These are phyloP conservation scores for Apostasia ramifera DNA, from an alignment of 106 monocot genomes.

Conservation along the genomic window DNA sequence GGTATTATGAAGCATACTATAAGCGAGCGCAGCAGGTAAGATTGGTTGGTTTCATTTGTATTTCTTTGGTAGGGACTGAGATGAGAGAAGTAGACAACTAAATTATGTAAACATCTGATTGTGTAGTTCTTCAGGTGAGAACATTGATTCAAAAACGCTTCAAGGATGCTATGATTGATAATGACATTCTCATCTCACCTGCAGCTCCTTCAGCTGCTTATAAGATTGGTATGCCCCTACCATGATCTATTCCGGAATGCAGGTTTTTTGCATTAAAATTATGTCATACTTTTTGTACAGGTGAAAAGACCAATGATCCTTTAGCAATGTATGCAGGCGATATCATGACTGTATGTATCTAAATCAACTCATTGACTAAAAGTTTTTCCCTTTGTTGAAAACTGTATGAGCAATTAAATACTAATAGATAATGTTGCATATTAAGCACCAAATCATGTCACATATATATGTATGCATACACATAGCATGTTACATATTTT, in stretches of 20 bases:
- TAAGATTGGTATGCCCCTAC: conserved; percentile 51
- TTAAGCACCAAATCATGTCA: no score
- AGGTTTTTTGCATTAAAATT: conserved; percentile 2
- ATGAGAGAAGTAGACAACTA: background rate
- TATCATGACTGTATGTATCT: conserved; percentile 77
- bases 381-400: conserved; percentile 1
- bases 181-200: conserved; percentile 93
- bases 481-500: no score
- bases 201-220: conserved; percentile 92
- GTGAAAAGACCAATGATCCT: conserved; percentile 88
- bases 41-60: background rate
- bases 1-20: conserved; percentile 97
- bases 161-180: conserved; percentile 63
- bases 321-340: conserved; percentile 98
- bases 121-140: conserved; percentile 68
- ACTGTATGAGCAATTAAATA: background rate
- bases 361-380: background rate
- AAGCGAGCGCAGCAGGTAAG: conserved; percentile 91
- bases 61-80: background rate
- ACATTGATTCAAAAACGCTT: conserved; percentile 89
- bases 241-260: background rate
- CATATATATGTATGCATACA: no score
- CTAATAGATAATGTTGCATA: no score
- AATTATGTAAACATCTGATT: background rate
- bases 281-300: conserved; percentile 27